Evolutionary conservation across 805 yeast genomes (phyloP), one percentile per base, ranked within the genome.

Genomic region (Schizosaccharomyces cryophilus): DNA sequence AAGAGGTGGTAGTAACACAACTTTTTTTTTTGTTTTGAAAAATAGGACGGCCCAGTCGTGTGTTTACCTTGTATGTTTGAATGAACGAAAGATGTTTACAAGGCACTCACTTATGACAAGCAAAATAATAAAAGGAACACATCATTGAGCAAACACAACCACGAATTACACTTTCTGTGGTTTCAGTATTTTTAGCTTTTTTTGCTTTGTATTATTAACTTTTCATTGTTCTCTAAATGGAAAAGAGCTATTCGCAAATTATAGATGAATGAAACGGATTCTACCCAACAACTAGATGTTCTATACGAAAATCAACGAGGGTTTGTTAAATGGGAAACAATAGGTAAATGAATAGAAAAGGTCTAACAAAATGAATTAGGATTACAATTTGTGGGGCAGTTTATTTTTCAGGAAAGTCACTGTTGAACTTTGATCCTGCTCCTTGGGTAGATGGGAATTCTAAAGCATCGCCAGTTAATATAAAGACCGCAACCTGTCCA

Each of bases 251-350:
- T 35, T 35, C 13, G 17, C 15, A 35, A 35, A 11, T 35, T 24
- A 45, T 45, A 45, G 51, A 61, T 66, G 38, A 9, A 58, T 42
- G 56, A 24, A 29, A 17, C 60, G 19, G 47, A 56, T n/a, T 29
- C 19, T 15, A 24, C 42, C 35, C 31, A 26, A 42, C 51, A 42
- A 15, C 11, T 59, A 42, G 69, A 66, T 30, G 71, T 67, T 45
- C 65, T 74, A 45, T 65, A 71, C 21, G 77, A 74, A 64, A 71
- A 72, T 66, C 76, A 74, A 64, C 67, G 77, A 42, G 77, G 77
- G 40, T 66, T 67, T 5, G 56, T 24, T n/a, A 15, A 15, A 21
- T 13, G 1, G 2, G 3, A 5, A 6, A 30, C 31, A 4, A 42
- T n/a, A 42, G 26, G 17, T 7, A 17, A 45, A 15, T 45, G 9